Evolutionary conservation across 1,284 basidiomycete genomes (phyloP).

Genomic region (Microbotryum lychnidis-dioicae): DNA sequence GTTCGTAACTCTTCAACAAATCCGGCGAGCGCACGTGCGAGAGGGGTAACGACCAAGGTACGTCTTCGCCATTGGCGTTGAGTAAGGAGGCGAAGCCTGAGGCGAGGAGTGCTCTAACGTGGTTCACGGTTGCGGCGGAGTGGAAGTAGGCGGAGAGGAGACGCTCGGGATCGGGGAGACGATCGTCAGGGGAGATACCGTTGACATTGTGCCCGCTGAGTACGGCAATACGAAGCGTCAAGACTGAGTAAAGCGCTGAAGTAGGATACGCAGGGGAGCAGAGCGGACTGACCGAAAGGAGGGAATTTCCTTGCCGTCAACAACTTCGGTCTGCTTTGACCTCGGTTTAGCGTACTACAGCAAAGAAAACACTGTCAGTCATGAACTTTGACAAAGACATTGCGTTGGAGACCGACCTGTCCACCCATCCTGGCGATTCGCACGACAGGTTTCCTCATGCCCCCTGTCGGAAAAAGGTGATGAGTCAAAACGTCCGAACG

Average conservation of each 20-base stretch:
- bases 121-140: slow-evolving; percentile 85
- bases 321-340: slow-evolving; percentile 71
- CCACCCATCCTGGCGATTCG: slow-evolving; percentile 87
- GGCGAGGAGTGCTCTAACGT: slow-evolving; percentile 75
- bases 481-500: slow-evolving; percentile 51
- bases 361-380: not conserved
- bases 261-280: slow-evolving; percentile 9
- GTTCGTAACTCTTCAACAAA: slow-evolving; percentile 70
- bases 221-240: too few relatives aligned
- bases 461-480: slow-evolving; percentile 12
- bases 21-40: slow-evolving; percentile 77
- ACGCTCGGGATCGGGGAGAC: slow-evolving; percentile 79
- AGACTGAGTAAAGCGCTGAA: not conserved
- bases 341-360: slow-evolving; percentile 89
- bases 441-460: slow-evolving; percentile 57
- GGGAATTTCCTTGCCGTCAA: slow-evolving; percentile 42
- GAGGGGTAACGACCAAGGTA: slow-evolving; percentile 87
- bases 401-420: slow-evolving; percentile 3
- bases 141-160: slow-evolving; percentile 87
- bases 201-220: slow-evolving; percentile 92
- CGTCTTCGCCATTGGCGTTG: slow-evolving; percentile 50
- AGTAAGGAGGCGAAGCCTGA: slow-evolving; percentile 74
- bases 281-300: slow-evolving; percentile 61
- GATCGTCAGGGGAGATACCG: slow-evolving; percentile 60
- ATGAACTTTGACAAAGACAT: slow-evolving; percentile 34